Evolutionary conservation across 306 rosid genomes (phyloP), one percentile per base, ranked within the genome.

Genomic region (Lupinus albus): DNA sequence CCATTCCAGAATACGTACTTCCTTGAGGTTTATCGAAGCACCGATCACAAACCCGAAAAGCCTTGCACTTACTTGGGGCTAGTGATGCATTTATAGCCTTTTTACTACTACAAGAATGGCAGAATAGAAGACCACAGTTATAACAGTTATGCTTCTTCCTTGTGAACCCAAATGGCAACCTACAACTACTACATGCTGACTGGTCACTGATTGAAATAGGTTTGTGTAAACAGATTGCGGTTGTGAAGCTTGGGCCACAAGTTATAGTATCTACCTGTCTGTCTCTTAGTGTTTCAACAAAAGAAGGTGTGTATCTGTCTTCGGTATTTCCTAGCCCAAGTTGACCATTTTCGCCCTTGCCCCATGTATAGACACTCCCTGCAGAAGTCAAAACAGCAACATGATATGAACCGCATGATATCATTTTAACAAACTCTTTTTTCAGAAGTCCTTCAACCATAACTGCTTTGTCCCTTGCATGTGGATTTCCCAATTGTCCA

Each of bases 71-170:
- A 61, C 70, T 79, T 0, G 93, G 93, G 11, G 97, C 97, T 61
- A 91, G 85, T 42, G 95, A 80, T 21, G 95, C 93, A 25, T 88
- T 82, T 48, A 46, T 41, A 28, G 72, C 80, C 73, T 81, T 91
- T 69, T 76, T 88, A 44, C 80, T 74, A 71, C 95, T 83, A 51
- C 97, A 91, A 21, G 76, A 12, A 46, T 73, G 81, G 73, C 97
- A 91, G 72, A 88, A 91, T 50, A 76, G 75, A 67, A 88, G 93
- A 67, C 97, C 95, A 13, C 97, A 91, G 64, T 84, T 82, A 65
- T 91, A 88, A 77, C 95, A 91, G 78, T 91, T 84, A 52, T 86
- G 97, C 74, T 79, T 88, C 81, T 88, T 91, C 85, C 91, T 86
- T 56, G 86, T 88, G 76, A 91, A 88, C 36, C 93, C 88, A 15